Percentiles rank a stretch among this genome's conserved stretches.
Evolutionary conservation across 257 asterid genomes (phyloP).

Genomic region (Plectranthus barbatus): DNA sequence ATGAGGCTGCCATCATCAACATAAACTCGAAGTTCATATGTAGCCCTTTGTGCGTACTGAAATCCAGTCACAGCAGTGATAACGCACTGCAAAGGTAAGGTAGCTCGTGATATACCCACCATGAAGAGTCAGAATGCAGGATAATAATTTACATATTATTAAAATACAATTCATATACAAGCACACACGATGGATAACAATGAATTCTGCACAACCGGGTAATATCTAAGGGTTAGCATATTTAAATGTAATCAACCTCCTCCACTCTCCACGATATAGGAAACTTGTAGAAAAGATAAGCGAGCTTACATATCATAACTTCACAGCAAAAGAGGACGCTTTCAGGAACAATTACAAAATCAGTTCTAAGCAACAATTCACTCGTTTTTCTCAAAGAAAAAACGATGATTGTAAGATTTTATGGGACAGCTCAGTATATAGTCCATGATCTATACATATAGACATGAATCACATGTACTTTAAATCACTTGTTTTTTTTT

Average conservation of each 20-base stretch:
- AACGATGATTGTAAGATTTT: not conserved
- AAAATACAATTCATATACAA: not conserved
- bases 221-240: no score
- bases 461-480: not conserved
- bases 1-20: conserved; percentile 97
- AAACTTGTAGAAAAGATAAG: not conserved
- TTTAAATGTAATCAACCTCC: not conserved
- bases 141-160: not conserved
- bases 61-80: conserved; percentile 78
- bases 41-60: conserved; percentile 43
- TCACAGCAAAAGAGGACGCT: not conserved
- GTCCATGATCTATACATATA: not conserved
- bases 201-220: no score
- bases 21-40: conserved; percentile 65
- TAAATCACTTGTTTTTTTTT: not conserved
- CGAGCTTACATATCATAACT: not conserved
- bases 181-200: no score
- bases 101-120: not conserved
- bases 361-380: not conserved
- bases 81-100: conserved; percentile 55
- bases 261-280: not conserved
- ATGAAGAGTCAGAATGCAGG: not conserved
- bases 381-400: no score
- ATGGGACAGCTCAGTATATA: not conserved
- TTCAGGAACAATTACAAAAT: not conserved